Evolutionary conservation across 495 filamentous ascomycete species (phyloP).

Genomic region (Pseudoneurospora amorphoporcata): DNA sequence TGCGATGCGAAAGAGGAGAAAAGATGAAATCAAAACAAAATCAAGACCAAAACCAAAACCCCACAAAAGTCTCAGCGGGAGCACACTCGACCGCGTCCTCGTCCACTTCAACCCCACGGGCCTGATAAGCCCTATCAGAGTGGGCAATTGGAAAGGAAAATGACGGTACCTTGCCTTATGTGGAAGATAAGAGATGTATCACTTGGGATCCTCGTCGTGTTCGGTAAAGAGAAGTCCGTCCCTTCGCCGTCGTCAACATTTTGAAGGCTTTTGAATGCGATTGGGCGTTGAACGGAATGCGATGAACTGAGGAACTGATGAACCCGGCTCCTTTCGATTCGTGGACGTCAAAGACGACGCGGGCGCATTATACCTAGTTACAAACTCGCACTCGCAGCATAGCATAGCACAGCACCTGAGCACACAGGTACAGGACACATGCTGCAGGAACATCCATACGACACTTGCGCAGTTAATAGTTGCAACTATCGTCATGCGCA

Average conservation of each 20-base stretch:
- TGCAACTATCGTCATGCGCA: background rate
- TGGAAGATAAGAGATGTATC: background rate
- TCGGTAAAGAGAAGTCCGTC: background rate
- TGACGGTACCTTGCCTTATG: background rate
- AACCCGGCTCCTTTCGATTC: background rate
- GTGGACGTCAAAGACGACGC: background rate
- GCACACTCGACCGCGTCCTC: background rate
- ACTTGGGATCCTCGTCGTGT: background rate
- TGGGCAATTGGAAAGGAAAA: background rate
- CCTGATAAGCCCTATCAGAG: background rate
- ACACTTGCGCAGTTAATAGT: background rate
- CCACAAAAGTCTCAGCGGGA: background rate
- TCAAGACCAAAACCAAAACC: background rate
- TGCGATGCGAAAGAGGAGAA: background rate
- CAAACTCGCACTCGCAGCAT: background rate
- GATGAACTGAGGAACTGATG: background rate
- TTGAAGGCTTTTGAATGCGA: background rate
- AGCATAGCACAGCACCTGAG: background rate
- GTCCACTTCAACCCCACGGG: background rate
- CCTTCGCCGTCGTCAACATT: background rate
- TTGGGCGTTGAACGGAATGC: background rate
- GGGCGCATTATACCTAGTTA: background rate
- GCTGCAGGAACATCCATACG: background rate
- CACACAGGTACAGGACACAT: background rate
- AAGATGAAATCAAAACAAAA: background rate